phyloP scores from a whole-genome alignment of 352 stramenopile genomes.

The Phytopythium helicoides region DNA sequence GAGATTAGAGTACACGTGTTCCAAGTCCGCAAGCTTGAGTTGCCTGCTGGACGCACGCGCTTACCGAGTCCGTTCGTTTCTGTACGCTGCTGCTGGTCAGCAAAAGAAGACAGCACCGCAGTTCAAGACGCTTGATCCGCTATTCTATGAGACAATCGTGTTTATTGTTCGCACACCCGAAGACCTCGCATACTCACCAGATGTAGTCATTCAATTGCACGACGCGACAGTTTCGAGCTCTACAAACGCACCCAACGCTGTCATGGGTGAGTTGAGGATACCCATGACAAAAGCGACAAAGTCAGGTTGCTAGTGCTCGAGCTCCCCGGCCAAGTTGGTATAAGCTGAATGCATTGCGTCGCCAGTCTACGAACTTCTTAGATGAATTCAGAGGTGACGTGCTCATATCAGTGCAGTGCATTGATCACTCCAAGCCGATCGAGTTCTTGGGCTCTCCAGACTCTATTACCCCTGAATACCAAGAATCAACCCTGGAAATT shows the following conservation, averaged over 20 bases:
- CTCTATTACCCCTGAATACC: slow-evolving; percentile 42
- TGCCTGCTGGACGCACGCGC: slow-evolving; percentile 42
- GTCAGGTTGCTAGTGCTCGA: slow-evolving; percentile 33
- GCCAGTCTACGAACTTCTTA: slow-evolving; percentile 13
- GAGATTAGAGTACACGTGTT: slow-evolving; percentile 85
- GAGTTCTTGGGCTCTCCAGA: slow-evolving; percentile 23
- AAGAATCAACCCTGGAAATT: slow-evolving; percentile 60
- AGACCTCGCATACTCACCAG: slow-evolving; percentile 52
- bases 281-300: slow-evolving; percentile 44
- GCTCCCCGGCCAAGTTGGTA: slow-evolving; percentile 57
- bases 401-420: slow-evolving; percentile 63
- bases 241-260: not conserved
- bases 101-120: slow-evolving; percentile 42
- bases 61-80: slow-evolving; percentile 73
- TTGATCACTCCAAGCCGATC: slow-evolving; percentile 41
- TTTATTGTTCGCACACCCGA: slow-evolving; percentile 56
- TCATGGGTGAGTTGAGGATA: slow-evolving; percentile 50
- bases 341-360: slow-evolving; percentile 22
- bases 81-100: slow-evolving; percentile 69
- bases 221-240: slow-evolving; percentile 45
- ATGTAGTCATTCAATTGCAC: slow-evolving; percentile 72
- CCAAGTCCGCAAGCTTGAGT: slow-evolving; percentile 61
- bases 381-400: slow-evolving; percentile 44
- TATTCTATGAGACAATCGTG: slow-evolving; percentile 81
- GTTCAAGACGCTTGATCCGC: slow-evolving; percentile 62